These are phyloP conservation scores for Trichoderma atrobrunneum DNA, from an alignment of 2,329 filamentous ascomycete species.

Conservation along the genomic window DNA sequence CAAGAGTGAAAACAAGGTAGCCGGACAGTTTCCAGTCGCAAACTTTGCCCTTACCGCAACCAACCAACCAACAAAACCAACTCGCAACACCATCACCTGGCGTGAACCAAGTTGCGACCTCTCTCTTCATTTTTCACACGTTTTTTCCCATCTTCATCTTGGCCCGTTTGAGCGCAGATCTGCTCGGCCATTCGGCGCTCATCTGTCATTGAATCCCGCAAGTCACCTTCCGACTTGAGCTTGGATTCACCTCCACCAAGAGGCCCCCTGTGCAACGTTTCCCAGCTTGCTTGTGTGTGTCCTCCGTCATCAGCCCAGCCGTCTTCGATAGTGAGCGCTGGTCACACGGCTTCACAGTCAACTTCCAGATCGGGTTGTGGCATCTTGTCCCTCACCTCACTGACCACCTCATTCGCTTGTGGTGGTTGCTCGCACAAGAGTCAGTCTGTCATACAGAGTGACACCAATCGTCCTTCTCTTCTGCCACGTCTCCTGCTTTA, in stretches of 20 bases:
- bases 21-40: neutral
- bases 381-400: conserved; percentile 6
- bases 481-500: neutral
- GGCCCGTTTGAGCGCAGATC: neutral
- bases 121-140: neutral
- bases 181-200: neutral
- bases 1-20: neutral
- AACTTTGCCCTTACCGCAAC: neutral
- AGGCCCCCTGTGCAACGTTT: conserved; percentile 18
- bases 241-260: conserved; percentile 17
- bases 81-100: conserved; percentile 7
- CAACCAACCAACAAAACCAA: neutral
- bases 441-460: neutral
- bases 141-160: neutral
- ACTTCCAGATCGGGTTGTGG: conserved; percentile 20
- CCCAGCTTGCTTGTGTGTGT: neutral
- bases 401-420: conserved; percentile 2
- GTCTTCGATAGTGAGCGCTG: neutral
- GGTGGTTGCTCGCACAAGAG: conserved; percentile 1
- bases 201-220: neutral
- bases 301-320: conserved; percentile 12
- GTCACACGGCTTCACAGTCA: conserved; percentile 18
- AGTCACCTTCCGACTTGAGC: conserved; percentile 21
- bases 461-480: neutral
- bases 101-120: conserved; percentile 1